Evolutionary conservation across 345 rosid species (phyloP).

Genomic region (Eucalyptus sp.): DNA sequence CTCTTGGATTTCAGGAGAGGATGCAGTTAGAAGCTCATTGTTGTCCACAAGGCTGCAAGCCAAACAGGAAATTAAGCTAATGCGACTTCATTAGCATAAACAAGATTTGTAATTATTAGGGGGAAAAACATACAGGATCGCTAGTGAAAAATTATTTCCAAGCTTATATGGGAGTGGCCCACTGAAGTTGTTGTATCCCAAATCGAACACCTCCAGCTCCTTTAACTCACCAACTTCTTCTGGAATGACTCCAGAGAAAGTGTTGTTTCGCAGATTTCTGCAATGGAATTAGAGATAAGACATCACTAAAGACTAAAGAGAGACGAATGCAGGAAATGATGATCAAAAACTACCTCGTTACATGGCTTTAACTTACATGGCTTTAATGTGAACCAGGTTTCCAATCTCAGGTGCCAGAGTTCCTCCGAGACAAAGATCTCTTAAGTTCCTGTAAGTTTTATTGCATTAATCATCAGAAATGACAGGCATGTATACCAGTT

Average conservation of each 20-base stretch:
- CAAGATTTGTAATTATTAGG: neutral
- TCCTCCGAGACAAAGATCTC: slow-evolving; percentile 58
- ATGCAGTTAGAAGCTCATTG: slow-evolving; percentile 27
- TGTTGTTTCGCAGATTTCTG: slow-evolving; percentile 59
- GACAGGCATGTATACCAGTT: neutral
- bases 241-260: slow-evolving; percentile 45
- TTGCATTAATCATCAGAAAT: neutral
- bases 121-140: slow-evolving; percentile 31
- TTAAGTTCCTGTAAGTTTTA: slow-evolving; percentile 37
- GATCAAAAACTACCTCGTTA: neutral
- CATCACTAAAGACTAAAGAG: neutral
- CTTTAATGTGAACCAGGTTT: slow-evolving; percentile 32
- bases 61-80: neutral
- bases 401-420: slow-evolving; percentile 46
- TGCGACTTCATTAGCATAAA: neutral
- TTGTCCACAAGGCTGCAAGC: slow-evolving; percentile 43
- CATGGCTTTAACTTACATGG: slow-evolving; percentile 28
- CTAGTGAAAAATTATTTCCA: slow-evolving; percentile 30
- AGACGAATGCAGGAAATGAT: neutral
- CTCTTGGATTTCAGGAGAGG: slow-evolving; percentile 26
- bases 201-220: slow-evolving; percentile 55
- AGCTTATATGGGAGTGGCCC: slow-evolving; percentile 40
- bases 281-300: neutral
- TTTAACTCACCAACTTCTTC: slow-evolving; percentile 34
- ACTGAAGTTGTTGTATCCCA: slow-evolving; percentile 53